A percentile compares a stretch with the other conserved stretches of the same genome.
phyloP scores from a whole-genome alignment of 2,329 filamentous ascomycete species.

The Fusarium kyushuense region DNA sequence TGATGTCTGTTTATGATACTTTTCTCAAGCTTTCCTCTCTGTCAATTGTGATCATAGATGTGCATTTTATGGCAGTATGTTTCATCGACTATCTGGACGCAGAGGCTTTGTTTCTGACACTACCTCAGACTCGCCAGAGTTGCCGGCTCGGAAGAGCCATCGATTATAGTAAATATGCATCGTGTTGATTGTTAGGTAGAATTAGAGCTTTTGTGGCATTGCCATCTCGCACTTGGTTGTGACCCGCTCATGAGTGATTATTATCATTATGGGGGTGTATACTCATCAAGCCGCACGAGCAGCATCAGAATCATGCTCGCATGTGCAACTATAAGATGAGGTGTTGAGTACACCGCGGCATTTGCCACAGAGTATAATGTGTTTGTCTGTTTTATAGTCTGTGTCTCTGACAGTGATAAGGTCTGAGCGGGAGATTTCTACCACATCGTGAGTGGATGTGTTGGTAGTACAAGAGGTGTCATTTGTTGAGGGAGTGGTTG shows the following conservation, averaged over 20 bases:
- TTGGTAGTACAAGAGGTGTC: background rate
- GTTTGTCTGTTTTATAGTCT: slow-evolving; percentile 21
- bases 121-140: background rate
- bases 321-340: slow-evolving; percentile 21
- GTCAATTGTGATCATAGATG: background rate
- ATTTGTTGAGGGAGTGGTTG: background rate
- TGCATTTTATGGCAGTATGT: background rate
- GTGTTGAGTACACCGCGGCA: slow-evolving; percentile 24
- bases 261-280: background rate
- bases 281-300: slow-evolving; percentile 23
- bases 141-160: background rate
- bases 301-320: slow-evolving; percentile 23
- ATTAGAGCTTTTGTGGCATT: background rate
- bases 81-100: background rate
- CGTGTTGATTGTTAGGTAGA: background rate
- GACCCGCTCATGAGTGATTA: background rate
- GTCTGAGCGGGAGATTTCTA: slow-evolving; percentile 28
- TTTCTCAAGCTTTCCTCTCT: background rate
- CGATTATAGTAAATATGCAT: background rate
- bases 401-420: slow-evolving; percentile 14
- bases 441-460: slow-evolving; percentile 17
- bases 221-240: no score
- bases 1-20: slow-evolving; percentile 26
- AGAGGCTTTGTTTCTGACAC: background rate
- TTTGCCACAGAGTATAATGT: slow-evolving; percentile 26